These are phyloP conservation scores for Cryptococcus sp. DNA, from an alignment of 1,284 basidiomycete genomes.

Conservation along the genomic window DNA sequence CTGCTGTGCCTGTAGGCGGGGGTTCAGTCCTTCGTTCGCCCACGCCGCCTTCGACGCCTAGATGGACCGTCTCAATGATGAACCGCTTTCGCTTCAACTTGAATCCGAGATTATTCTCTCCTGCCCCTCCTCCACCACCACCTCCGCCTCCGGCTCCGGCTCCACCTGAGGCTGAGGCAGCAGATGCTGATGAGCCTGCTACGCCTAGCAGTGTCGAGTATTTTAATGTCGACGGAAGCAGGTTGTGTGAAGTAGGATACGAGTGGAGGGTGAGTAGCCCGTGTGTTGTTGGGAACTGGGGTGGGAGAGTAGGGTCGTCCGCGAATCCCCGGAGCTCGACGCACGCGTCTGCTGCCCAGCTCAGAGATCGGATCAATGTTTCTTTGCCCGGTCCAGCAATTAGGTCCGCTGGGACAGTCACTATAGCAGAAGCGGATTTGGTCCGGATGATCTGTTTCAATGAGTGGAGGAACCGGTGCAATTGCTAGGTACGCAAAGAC, in stretches of 20 bases:
- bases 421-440: conserved; percentile 62
- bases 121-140: conserved; percentile 61
- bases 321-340: conserved; percentile 77
- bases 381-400: conserved; percentile 54
- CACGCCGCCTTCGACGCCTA: conserved; percentile 89
- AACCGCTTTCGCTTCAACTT: conserved; percentile 84
- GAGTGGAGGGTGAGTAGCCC: conserved; percentile 75
- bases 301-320: conserved; percentile 51
- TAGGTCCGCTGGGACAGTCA: conserved; percentile 61
- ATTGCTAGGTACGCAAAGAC: conserved; percentile 56
- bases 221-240: conserved; percentile 74
- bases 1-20: conserved; percentile 1
- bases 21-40: conserved; percentile 71
- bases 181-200: conserved; percentile 24
- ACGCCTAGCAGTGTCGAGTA: conserved; percentile 48
- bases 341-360: conserved; percentile 74
- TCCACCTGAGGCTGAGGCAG: no score
- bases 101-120: conserved; percentile 92
- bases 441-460: conserved; percentile 65
- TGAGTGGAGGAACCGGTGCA: conserved; percentile 68
- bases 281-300: conserved; percentile 76
- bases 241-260: conserved; percentile 70
- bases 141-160: conserved; percentile 48
- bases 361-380: conserved; percentile 73
- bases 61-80: conserved; percentile 86